Percentiles rank a stretch among this genome's conserved stretches.
phyloP scores from a whole-genome alignment of 2,329 filamentous ascomycete species.

The Fusarium drepaniforme region DNA sequence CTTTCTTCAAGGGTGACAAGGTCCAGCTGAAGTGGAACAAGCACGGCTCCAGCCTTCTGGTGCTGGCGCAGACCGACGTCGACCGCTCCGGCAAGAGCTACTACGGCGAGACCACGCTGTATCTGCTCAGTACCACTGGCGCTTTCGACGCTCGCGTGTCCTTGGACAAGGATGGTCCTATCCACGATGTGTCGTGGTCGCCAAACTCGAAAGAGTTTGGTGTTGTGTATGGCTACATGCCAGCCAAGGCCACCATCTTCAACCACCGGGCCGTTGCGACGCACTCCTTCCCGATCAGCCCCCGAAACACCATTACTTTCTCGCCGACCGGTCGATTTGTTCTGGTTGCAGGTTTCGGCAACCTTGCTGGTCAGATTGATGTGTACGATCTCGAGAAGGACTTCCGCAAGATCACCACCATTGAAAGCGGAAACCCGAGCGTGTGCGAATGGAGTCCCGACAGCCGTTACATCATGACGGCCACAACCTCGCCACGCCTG shows the following conservation, averaged over 20 bases:
- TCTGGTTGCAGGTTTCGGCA: slow-evolving; percentile 95
- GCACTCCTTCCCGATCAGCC: slow-evolving; percentile 87
- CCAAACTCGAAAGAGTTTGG: slow-evolving; percentile 98
- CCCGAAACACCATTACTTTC: slow-evolving; percentile 95
- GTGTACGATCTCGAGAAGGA: slow-evolving; percentile 97
- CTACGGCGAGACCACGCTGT: slow-evolving; percentile 98
- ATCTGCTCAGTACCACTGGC: slow-evolving; percentile 91
- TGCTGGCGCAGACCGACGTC: slow-evolving; percentile 96
- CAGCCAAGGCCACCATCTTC: slow-evolving; percentile 99
- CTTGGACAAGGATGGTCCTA: slow-evolving; percentile 96
- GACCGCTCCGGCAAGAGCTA: slow-evolving; percentile 99
- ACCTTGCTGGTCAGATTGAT: slow-evolving; percentile 97
- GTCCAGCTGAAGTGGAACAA: slow-evolving; percentile 99
- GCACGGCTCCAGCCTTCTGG: slow-evolving; percentile 89
- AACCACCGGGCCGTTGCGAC: slow-evolving; percentile 86
- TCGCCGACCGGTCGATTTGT: slow-evolving; percentile 95
- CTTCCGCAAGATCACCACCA: slow-evolving; percentile 90
- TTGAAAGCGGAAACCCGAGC: slow-evolving; percentile 95
- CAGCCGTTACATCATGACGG: slow-evolving; percentile 94
- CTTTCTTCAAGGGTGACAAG: slow-evolving; percentile 99
- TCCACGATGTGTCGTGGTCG: slow-evolving; percentile 98
- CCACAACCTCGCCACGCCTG: slow-evolving; percentile 95
- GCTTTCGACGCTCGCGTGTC: slow-evolving; percentile 92
- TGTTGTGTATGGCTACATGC: slow-evolving; percentile 98
- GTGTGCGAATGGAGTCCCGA: slow-evolving; percentile 98